Base-by-base conservation (phyloP, 1,139 yeast species). In the Suhomyces chickasaworum region DNA sequence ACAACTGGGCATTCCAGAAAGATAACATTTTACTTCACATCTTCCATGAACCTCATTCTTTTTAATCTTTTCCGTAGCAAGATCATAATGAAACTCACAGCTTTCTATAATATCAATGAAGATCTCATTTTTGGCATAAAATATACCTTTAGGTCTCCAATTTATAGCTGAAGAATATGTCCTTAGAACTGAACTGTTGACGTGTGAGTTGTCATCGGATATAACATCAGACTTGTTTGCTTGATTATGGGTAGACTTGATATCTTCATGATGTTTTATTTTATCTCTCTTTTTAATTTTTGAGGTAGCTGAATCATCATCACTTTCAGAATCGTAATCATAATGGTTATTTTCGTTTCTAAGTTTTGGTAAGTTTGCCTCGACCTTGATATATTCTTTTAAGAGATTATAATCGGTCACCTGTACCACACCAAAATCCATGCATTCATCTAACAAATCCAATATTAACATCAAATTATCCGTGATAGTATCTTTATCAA, bases 171-270 rank as follows among this genome's bases (percentile, higher is more conserved):
- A 75, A 2, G 73, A 65, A 20, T 71, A 66, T 0, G 78, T 71
- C 33, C 78, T 69, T 55, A 60, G 70, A 12, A 86, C 78, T 15
- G 87, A 79, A 39, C 88, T 80, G 58, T 86, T 86, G 49, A 85
- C 72, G 29, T 58, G 52, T 17, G 57, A 53, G 3, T 60, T 54
- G 10, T 68, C 66, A 13, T 64, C 52, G 1, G 57, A 57, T n/a
- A 68, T 53, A 9, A 62, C 65, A 44, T 71, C 74, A 1, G 69
- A 56, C 15, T 60, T 65, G 17, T 68, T 58, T 13, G 79, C 76
- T 33, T 68, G 73, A 53, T 73, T 74, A 46, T 69, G 72, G 0
- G 78, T 73, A 3, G 78, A 70, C 46, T 59, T 65, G 39, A 69
- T 60, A 6, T 58, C 53, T 12, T 55, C 47, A 16, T 61, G 61